Conservation (phyloP, 352 stramenopile genomes). For the Globisporangium nodosum region DNA sequence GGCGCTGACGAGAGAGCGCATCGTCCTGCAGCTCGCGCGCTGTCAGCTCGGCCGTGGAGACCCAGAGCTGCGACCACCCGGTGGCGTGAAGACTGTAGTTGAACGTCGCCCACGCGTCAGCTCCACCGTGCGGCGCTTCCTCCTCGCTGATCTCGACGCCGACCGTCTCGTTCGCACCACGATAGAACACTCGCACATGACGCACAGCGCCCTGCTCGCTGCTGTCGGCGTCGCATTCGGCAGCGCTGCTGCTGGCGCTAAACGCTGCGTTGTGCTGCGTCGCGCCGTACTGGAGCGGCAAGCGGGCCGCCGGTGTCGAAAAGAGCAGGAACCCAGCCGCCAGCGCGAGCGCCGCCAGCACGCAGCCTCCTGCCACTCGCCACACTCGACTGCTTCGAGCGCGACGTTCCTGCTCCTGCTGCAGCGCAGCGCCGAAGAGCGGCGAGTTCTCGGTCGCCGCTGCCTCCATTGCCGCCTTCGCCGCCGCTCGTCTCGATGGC, state of each 20-base stretch:
- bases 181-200: conserved; percentile 10
- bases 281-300: background rate
- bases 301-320: background rate
- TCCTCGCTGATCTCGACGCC: conserved; percentile 9
- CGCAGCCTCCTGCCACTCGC: background rate
- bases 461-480: background rate
- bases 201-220: background rate
- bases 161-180: background rate
- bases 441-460: background rate
- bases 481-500: background rate
- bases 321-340: conserved; percentile 8
- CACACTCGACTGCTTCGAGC: background rate
- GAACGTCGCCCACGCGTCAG: conserved; percentile 37
- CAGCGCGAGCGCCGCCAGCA: conserved; percentile 7
- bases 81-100: conserved; percentile 44
- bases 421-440: background rate
- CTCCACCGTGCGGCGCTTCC: background rate
- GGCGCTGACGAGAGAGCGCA: conserved; percentile 5
- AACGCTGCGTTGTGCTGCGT: background rate
- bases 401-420: background rate
- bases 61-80: conserved; percentile 53
- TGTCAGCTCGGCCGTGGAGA: conserved; percentile 26
- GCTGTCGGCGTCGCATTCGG: background rate
- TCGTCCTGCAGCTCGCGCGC: conserved; percentile 17
- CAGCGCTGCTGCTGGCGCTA: background rate